Evolutionary conservation across 371 early-diverging fungal species (phyloP), one percentile per base, ranked within the genome.

Genomic region (Lichtheimia corymbifera): DNA sequence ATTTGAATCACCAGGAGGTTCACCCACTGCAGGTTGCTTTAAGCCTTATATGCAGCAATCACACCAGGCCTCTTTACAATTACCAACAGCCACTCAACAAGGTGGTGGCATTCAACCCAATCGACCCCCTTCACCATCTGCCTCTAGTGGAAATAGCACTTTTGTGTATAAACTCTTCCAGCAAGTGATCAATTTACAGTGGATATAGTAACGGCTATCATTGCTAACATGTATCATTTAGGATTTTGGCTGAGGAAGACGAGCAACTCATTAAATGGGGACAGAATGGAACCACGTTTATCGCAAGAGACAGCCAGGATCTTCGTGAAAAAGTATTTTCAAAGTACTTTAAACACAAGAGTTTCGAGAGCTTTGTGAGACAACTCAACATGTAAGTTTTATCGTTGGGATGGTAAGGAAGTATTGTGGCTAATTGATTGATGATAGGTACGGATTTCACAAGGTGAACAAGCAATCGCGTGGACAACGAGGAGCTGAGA

Each of bases 221-320:
- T 41, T 42, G 24, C 17, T 64, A 13, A 25, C 14, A 30, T 22
- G 3, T 28, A 12, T 25, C 11, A 1, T 28, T 56, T 67, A 84
- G 86, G 68, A 91, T 91, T 88, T 87, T 92, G 45, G 72, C 81
- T 55, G 91, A 91, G 73, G 76, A 83, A 59, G 84, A 87, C 65
- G 87, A 88, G 68, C 86, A 88, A 62, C 70, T 88, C 60, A 91
- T 93, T 55, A 78, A 83, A n/a, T 93, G 92, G 92, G 87, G 86
- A 71, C 82, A 77, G 50, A 78, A 85, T 20, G 93, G 93, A 17
- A 82, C 87, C 0, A 88, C 92, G 30, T 95, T 96, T 68, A 80
- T 93, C 49, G 94, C 95, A 51, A 84, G 87, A 73, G 88, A 94
- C 64, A 88, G 89, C 24, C 79, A 82, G 59, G 91, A 88, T 53